Evolutionary conservation across 2,329 filamentous ascomycete genomes (phyloP).

Genomic region (Cladosporium phlei): DNA sequence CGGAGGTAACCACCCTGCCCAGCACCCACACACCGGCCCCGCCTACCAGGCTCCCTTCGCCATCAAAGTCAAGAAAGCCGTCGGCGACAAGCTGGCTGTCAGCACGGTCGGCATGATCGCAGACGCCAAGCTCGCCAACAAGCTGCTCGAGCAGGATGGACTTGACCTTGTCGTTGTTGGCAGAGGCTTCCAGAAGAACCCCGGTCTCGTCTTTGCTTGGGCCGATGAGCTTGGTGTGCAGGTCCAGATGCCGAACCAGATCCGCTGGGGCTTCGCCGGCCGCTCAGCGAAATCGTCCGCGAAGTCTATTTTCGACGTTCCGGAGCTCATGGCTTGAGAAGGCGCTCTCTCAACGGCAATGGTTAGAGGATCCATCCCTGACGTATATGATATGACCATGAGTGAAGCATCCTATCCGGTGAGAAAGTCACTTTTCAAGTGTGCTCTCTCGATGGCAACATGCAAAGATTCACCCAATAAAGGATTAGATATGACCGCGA

Average conservation of each 20-base stretch:
- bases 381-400: too few relatives aligned
- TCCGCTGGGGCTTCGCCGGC: slow-evolving; percentile 55
- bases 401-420: too few relatives aligned
- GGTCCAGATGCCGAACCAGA: slow-evolving; percentile 69
- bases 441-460: too few relatives aligned
- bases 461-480: too few relatives aligned
- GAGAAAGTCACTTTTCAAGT: too few relatives aligned
- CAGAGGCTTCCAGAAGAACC: slow-evolving; percentile 75
- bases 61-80: slow-evolving; percentile 63
- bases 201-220: slow-evolving; percentile 63
- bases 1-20: slow-evolving; percentile 60
- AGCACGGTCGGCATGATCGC: slow-evolving; percentile 71
- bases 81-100: slow-evolving; percentile 67
- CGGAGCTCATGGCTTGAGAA: slow-evolving; percentile 1
- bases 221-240: slow-evolving; percentile 68
- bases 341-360: too few relatives aligned
- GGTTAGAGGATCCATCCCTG: too few relatives aligned
- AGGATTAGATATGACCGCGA: too few relatives aligned
- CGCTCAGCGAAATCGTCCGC: slow-evolving; percentile 34
- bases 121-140: slow-evolving; percentile 62
- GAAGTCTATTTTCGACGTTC: slow-evolving; percentile 20
- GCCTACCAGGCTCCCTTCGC: slow-evolving; percentile 74
- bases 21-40: slow-evolving; percentile 54
- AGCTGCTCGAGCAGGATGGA: slow-evolving; percentile 46
- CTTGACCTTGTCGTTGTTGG: slow-evolving; percentile 70